A percentile compares a stretch with the other conserved stretches of the same genome.
Conservation (phyloP, 345 rosid genomes). For the Eucalyptus sideroxylon region DNA sequence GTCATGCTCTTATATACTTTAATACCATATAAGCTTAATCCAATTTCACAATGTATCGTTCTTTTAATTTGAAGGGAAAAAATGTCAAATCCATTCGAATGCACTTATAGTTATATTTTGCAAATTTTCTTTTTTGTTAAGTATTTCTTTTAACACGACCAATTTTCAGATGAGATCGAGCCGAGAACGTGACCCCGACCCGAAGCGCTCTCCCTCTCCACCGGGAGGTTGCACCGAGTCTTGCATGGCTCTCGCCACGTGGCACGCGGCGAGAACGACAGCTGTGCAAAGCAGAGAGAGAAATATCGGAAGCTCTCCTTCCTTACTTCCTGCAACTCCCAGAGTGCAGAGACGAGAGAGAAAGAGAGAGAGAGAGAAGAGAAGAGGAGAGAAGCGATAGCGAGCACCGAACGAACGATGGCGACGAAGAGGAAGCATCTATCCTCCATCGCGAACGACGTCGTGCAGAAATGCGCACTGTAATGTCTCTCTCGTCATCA, state of each 20-base stretch:
- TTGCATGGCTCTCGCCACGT: constrained; percentile 33
- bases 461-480: constrained; percentile 56
- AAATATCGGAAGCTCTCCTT: neutral
- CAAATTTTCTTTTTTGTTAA: neutral
- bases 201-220: neutral
- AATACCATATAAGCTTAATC: neutral
- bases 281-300: neutral
- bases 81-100: neutral
- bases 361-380: too few relatives aligned
- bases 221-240: neutral
- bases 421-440: constrained; percentile 49
- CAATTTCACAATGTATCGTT: neutral
- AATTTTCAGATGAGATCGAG: neutral
- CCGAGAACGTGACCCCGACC: neutral
- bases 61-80: neutral
- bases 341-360: neutral
- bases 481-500: neutral
- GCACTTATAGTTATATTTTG: neutral
- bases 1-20: neutral
- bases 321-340: neutral
- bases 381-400: neutral
- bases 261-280: neutral
- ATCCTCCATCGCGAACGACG: constrained; percentile 70
- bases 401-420: neutral
- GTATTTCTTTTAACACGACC: neutral